phyloP scores from a whole-genome alignment of 2,329 filamentous ascomycete species.

The Xylariaceae sp. region DNA sequence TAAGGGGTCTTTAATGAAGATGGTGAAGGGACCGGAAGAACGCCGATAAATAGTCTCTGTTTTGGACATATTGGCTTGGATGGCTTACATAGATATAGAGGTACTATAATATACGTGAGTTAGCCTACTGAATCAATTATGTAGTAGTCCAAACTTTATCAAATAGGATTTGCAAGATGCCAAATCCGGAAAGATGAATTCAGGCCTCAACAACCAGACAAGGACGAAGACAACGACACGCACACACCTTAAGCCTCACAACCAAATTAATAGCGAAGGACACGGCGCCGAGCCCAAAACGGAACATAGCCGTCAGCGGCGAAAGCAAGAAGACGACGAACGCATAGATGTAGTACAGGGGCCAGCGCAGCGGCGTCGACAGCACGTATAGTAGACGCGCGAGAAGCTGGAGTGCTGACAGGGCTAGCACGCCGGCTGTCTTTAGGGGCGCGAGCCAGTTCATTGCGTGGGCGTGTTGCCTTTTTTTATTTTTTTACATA shows the following conservation, averaged over 20 bases:
- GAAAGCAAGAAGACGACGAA: slow-evolving; percentile 40
- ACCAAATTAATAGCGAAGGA: slow-evolving; percentile 32
- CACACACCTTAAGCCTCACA: slow-evolving; percentile 40
- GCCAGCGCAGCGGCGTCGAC: slow-evolving; percentile 41
- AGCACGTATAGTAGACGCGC: slow-evolving; percentile 34
- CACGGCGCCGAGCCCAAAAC: slow-evolving; percentile 16
- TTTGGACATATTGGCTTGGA: not conserved
- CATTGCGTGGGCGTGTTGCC: too few relatives aligned
- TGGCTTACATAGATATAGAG: slow-evolving; percentile 44
- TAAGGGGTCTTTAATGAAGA: not conserved
- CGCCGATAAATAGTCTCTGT: not conserved
- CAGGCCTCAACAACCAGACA: too few relatives aligned
- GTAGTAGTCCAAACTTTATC: not conserved
- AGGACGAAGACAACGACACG: not conserved
- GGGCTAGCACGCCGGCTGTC: slow-evolving; percentile 30
- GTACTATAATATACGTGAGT: slow-evolving; percentile 31
- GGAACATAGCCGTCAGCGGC: slow-evolving; percentile 36
- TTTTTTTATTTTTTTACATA: too few relatives aligned
- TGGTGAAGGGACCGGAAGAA: not conserved
- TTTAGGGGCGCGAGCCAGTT: slow-evolving; percentile 29
- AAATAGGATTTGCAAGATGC: not conserved
- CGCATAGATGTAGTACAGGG: slow-evolving; percentile 35
- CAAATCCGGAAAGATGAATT: not conserved
- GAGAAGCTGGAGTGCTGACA: slow-evolving; percentile 29
- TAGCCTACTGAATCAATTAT: slow-evolving; percentile 1